A percentile compares a stretch with the other conserved stretches of the same genome.
Conservation (phyloP, 371 early-diverging fungal genomes). For the Phascolomyces articulosus region DNA sequence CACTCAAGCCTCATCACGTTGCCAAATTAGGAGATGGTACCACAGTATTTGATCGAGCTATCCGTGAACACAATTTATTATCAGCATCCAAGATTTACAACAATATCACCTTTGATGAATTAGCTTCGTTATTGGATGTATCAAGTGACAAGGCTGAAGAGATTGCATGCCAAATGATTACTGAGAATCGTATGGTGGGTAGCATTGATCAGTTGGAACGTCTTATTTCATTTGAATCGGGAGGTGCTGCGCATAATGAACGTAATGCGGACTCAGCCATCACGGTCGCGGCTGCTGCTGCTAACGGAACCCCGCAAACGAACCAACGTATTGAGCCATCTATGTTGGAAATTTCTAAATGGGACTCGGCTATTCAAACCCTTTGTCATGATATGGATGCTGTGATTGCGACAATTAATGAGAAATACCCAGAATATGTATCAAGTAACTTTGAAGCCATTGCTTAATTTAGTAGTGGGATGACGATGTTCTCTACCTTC, state of each 20-base stretch:
- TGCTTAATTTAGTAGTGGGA: neutral
- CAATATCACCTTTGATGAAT: slow-evolving; percentile 83
- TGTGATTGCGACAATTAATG: slow-evolving; percentile 54
- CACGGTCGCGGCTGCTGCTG: slow-evolving; percentile 38
- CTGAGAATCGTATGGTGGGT: slow-evolving; percentile 86
- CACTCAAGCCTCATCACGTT: slow-evolving; percentile 80
- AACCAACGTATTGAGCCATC: slow-evolving; percentile 44
- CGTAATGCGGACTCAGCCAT: slow-evolving; percentile 24
- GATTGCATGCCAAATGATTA: slow-evolving; percentile 87
- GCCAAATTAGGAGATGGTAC: slow-evolving; percentile 70
- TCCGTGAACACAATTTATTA: slow-evolving; percentile 92
- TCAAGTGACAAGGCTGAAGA: slow-evolving; percentile 83
- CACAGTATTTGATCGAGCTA: slow-evolving; percentile 92
- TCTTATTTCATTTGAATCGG: slow-evolving; percentile 83
- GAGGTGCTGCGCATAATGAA: slow-evolving; percentile 43
- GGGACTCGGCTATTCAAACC: slow-evolving; percentile 66
- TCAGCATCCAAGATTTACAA: slow-evolving; percentile 88
- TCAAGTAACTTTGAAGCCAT: slow-evolving; percentile 6
- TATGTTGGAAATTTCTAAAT: slow-evolving; percentile 52
- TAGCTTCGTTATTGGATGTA: slow-evolving; percentile 79
- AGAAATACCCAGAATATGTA: slow-evolving; percentile 57
- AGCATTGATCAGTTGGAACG: slow-evolving; percentile 90
- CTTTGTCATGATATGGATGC: slow-evolving; percentile 65
- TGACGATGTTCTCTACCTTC: neutral
- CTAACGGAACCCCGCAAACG: slow-evolving; percentile 26